Evolutionary conservation across 2,329 filamentous ascomycete genomes (phyloP).

Genomic region (Teratosphaeria gauchensis): DNA sequence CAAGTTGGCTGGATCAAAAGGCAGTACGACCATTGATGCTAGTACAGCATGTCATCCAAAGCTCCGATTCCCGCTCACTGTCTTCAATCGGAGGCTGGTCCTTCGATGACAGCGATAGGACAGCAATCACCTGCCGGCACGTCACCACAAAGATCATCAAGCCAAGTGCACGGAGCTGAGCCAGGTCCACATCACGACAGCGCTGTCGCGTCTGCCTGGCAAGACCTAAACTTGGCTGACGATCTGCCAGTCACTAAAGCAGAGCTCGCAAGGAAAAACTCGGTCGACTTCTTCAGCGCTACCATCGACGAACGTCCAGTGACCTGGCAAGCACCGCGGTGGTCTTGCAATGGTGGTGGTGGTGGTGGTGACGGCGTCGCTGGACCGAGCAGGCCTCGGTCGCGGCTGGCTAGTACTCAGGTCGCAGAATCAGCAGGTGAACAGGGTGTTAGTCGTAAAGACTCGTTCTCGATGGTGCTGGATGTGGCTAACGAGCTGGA

Average conservation of each 20-base stretch:
- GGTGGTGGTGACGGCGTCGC: background rate
- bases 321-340: background rate
- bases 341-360: background rate
- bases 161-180: background rate
- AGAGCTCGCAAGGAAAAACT: background rate
- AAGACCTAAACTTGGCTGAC: background rate
- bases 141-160: background rate
- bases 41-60: background rate
- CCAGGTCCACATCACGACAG: background rate
- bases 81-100: background rate
- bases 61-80: background rate
- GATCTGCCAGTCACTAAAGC: background rate
- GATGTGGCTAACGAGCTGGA: background rate
- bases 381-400: background rate
- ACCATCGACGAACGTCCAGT: background rate
- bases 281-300: background rate
- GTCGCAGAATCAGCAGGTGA: background rate
- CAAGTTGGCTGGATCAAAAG: background rate
- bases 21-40: background rate
- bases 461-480: background rate
- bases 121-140: background rate
- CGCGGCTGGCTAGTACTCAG: background rate
- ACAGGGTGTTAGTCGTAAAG: background rate
- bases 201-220: background rate
- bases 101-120: background rate